Evolutionary conservation across 2,329 filamentous ascomycete genomes (phyloP).

Genomic region (Colletotrichum horii): DNA sequence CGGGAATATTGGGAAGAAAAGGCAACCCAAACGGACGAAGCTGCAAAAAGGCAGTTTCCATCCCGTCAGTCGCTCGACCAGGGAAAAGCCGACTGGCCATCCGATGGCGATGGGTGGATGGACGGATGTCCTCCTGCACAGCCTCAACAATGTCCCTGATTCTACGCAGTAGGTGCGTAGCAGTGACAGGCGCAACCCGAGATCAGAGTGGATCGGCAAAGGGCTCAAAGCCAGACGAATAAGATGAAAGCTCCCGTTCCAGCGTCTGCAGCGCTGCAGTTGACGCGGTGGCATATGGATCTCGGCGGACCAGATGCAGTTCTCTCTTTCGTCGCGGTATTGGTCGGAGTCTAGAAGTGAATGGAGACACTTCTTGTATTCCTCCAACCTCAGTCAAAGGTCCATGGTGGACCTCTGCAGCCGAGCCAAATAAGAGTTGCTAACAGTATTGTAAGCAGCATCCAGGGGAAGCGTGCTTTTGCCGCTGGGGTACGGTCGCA

Average conservation of each 20-base stretch:
- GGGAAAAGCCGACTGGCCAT: background rate
- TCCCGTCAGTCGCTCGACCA: background rate
- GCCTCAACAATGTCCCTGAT: constrained; percentile 5
- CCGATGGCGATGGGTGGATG: background rate
- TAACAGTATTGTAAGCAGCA: background rate
- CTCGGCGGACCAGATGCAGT: constrained; percentile 1
- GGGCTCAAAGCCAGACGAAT: background rate
- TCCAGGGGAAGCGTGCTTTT: background rate
- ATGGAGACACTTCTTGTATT: background rate
- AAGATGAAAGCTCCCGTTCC: background rate
- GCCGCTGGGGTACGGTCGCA: constrained; percentile 7
- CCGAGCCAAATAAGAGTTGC: background rate
- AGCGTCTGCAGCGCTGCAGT: background rate
- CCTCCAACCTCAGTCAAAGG: background rate
- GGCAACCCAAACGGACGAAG: background rate
- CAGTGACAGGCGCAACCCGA: background rate
- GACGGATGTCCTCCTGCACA: constrained; percentile 2
- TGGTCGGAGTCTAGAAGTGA: background rate
- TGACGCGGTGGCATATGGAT: background rate
- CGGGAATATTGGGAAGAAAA: background rate
- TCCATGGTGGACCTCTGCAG: background rate
- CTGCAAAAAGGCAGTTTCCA: background rate
- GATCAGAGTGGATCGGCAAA: constrained; percentile 1
- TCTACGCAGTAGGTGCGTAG: background rate
- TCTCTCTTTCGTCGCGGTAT: background rate